Conservation (phyloP, 2,329 filamentous ascomycete species). For the Paraphoma sp. region DNA sequence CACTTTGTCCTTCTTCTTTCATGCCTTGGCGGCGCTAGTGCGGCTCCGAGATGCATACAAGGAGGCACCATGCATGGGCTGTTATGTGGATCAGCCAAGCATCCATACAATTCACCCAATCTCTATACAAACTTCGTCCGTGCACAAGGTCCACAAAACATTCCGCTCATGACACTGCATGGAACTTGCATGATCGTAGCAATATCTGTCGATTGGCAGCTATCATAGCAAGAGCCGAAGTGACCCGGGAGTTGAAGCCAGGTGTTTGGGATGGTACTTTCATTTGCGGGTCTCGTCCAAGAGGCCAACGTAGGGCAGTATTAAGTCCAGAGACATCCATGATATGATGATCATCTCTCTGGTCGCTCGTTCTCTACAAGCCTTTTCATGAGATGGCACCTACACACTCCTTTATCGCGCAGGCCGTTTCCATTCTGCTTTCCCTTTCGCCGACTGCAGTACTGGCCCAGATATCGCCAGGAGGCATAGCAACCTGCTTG, state of each 20-base stretch:
- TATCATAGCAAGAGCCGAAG: neutral
- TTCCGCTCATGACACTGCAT: neutral
- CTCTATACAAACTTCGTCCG: too few relatives aligned
- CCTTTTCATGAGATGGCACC: neutral
- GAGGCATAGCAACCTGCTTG: neutral
- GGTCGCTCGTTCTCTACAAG: neutral
- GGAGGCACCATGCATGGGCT: too few relatives aligned
- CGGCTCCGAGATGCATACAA: neutral
- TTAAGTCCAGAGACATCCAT: neutral
- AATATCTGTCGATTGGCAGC: neutral
- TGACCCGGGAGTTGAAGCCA: neutral
- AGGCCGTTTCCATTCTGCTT: neutral
- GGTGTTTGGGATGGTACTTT: slow-evolving; percentile 1
- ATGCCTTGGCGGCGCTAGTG: neutral
- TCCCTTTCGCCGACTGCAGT: neutral
- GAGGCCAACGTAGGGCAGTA: neutral
- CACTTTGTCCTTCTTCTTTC: neutral
- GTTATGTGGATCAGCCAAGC: too few relatives aligned
- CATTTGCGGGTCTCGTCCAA: neutral
- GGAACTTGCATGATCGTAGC: neutral
- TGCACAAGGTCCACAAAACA: too few relatives aligned
- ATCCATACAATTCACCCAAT: too few relatives aligned
- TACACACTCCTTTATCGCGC: neutral
- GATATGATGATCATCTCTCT: neutral
- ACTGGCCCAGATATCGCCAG: neutral